Base-by-base conservation (phyloP, 2,329 filamentous ascomycete species). In the Cryphonectria japonica region DNA sequence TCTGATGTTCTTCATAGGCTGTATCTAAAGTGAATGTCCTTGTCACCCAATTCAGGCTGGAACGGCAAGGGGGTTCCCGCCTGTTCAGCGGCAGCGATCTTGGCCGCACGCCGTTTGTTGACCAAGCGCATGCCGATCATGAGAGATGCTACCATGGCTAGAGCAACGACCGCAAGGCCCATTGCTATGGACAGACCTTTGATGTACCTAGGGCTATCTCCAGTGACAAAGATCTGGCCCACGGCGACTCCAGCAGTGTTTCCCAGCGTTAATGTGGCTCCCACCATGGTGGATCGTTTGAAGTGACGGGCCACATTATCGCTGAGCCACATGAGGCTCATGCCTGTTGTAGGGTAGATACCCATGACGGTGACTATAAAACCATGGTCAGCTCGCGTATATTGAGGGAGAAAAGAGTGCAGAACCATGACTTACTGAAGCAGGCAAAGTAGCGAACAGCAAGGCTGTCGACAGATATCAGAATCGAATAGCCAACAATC, bases 191-290 rank as follows among this genome's bases (percentile, higher is more conserved):
- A 75, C 41, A 78, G 75, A 0, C 79, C 79, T 52, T 69, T 76
- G 32, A 80, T 73, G 39, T 80, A 80, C 2, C 79, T 73, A 0
- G 78, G 78, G 70, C 78, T 69, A 68, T 75, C 70, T 32, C 75
- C 19, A 63, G 76, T 70, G 65, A 77, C 77, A 69, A 82, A 86
- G 0, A 86, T 80, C 71, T 86, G 84, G 0, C 83, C 83, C 0
- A 83, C 82, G 0, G 84, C 83, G 11, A 86, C 82, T 14, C 84
- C 85, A 0, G 83, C 83, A 1, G 80, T 82, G 43, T 86, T 86
- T 0, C 81, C 85, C 0, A 86, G 79, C 0, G 83, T 85, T 66
- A 84, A 82, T 13, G 84, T 81, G 39, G 84, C 76, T 1, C 83
- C 84, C 14, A 86, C 81, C 3, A 81, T 83, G 0, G 84, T 80